phyloP scores from a whole-genome alignment of 2,329 filamentous ascomycete species.

The Penicillium griseofulvum region DNA sequence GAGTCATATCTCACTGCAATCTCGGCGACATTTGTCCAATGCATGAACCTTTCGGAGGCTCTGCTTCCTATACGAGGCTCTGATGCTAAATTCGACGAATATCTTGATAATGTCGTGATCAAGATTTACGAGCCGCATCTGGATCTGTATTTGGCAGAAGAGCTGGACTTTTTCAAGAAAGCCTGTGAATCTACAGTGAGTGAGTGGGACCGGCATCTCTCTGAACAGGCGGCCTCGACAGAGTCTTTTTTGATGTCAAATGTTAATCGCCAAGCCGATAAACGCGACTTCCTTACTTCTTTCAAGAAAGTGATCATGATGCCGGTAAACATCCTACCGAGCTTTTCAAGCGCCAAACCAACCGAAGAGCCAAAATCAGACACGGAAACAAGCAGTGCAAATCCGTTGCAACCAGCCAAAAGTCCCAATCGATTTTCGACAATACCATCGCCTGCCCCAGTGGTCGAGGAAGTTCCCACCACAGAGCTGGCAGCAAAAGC shows the following conservation, averaged over 20 bases:
- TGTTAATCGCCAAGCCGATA: slow-evolving; percentile 89
- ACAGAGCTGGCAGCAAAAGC: slow-evolving; percentile 94
- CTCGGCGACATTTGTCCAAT: slow-evolving; percentile 84
- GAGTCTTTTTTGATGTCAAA: slow-evolving; percentile 97
- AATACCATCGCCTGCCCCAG: slow-evolving; percentile 33
- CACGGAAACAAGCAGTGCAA: slow-evolving; percentile 18
- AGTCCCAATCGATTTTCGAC: slow-evolving; percentile 40
- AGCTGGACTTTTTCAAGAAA: slow-evolving; percentile 78
- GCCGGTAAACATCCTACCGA: slow-evolving; percentile 86
- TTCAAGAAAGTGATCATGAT: slow-evolving; percentile 99
- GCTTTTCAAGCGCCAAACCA: slow-evolving; percentile 63
- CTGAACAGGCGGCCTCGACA: slow-evolving; percentile 82
- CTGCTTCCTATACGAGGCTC: slow-evolving; percentile 64
- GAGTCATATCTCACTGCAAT: slow-evolving; percentile 80
- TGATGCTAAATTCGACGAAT: slow-evolving; percentile 59
- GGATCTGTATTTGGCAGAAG: slow-evolving; percentile 89
- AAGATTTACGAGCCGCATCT: slow-evolving; percentile 86
- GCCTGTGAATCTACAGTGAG: slow-evolving; percentile 74
- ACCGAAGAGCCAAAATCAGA: slow-evolving; percentile 31
- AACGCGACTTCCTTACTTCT: slow-evolving; percentile 91
- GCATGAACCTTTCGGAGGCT: slow-evolving; percentile 70
- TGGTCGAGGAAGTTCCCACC: slow-evolving; percentile 66
- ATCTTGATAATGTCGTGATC: slow-evolving; percentile 65
- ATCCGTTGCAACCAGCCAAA: slow-evolving; percentile 24
- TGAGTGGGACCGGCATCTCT: slow-evolving; percentile 87